Evolutionary conservation across 1,139 yeast genomes (phyloP), one percentile per base, ranked within the genome.

Genomic region (Groenewaldozyma auringiensis): DNA sequence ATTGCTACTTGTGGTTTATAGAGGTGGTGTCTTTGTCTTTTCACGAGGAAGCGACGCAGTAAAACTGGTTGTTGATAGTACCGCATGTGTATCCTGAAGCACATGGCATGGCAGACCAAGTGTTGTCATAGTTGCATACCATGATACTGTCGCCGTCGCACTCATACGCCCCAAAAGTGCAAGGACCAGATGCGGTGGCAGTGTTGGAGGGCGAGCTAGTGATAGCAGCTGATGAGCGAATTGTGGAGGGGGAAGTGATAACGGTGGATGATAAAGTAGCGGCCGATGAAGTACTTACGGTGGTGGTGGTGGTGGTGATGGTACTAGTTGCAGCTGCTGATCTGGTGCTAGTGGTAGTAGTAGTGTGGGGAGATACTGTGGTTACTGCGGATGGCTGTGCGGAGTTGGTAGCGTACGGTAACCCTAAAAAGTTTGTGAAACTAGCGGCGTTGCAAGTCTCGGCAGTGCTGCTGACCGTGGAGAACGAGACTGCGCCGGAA

Each of bases 401-500:
- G 6, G 17, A 11, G 17, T 17, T 17, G 31, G 31, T 9, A 22
- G 21, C 6, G 17, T 27, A 21, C 27, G 13, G 18, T 38, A 3
- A 11, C 39, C 20, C 16, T 44, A 27, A 25, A 42, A 43, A 34
- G 38, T 42, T 27, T 34, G 46, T 41, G 21, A 40, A 18, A 25
- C n/a, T 31, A 21, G 43, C 16, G 16, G 36, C 17, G 17, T 32
- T 32, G 17, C 36, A 32, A 40, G 40, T n/a, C 11, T 27, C 21
- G 20, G 34, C 21, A 6, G 46, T 16, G 34, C 31, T 18, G 37
- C 33, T 22, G 11, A 42, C 41, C 16, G 43, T 20, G 4, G 42
- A 37, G n/a, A 47, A 18, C 14, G 44, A 45, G 9, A 46, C 45
- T 45, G 67, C 53, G 17, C 66, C 55, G 17, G 55, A 49, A 57